Percentiles rank a stretch among this genome's conserved stretches.
These are phyloP conservation scores for Termitomyces sp. DNA, from an alignment of 768 basidiomycete species.

Conservation along the genomic window DNA sequence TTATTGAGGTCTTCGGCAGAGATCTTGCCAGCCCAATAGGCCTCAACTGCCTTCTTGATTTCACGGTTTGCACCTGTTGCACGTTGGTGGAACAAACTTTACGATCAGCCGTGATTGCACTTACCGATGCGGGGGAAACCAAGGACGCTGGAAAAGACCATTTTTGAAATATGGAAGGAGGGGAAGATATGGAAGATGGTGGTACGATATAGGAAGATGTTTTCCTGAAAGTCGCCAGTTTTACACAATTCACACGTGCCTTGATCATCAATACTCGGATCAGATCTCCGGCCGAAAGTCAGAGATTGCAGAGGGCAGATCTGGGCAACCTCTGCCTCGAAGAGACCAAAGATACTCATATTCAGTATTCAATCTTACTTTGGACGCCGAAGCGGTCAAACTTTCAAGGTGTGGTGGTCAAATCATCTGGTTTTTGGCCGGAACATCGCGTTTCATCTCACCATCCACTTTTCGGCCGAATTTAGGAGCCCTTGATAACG, in stretches of 20 bases:
- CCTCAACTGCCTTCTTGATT: slow-evolving; percentile 96
- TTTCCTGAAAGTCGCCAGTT: slow-evolving; percentile 22
- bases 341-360: background rate
- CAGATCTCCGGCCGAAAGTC: slow-evolving; percentile 5
- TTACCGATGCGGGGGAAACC: slow-evolving; percentile 91
- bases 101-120: slow-evolving; percentile 10
- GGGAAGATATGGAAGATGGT: slow-evolving; percentile 23
- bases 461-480: background rate
- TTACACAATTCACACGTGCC: slow-evolving; percentile 33
- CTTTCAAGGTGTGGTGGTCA: background rate
- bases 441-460: background rate
- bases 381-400: background rate
- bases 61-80: slow-evolving; percentile 83
- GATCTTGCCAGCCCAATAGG: slow-evolving; percentile 95
- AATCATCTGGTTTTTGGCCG: background rate
- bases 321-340: background rate
- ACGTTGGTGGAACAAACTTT: slow-evolving; percentile 1
- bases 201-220: slow-evolving; percentile 21
- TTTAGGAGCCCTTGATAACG: background rate
- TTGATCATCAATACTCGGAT: slow-evolving; percentile 29
- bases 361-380: background rate
- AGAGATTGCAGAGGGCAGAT: background rate
- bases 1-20: slow-evolving; percentile 85
- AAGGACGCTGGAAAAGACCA: slow-evolving; percentile 83
- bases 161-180: slow-evolving; percentile 25